phyloP scores from a whole-genome alignment of 2,329 filamentous ascomycete genomes.

The Aspergillus sp. region DNA sequence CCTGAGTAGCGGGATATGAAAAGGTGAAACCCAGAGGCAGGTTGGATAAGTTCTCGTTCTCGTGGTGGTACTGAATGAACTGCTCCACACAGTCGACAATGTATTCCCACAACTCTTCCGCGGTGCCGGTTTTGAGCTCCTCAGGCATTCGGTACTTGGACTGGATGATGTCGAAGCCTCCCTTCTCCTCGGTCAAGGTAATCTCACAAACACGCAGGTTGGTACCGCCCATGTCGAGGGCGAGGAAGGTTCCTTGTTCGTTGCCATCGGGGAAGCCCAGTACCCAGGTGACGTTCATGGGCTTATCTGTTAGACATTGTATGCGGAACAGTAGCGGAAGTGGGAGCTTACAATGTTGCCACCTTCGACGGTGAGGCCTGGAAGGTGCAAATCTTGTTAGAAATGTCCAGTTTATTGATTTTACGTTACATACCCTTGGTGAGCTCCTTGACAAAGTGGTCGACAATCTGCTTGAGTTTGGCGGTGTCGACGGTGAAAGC shows the following conservation, averaged over 20 bases:
- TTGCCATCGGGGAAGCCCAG: constrained; percentile 85
- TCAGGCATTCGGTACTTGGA: constrained; percentile 95
- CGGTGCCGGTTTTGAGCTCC: constrained; percentile 82
- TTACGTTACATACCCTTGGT: constrained; percentile 67
- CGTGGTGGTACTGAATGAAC: constrained; percentile 85
- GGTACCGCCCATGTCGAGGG: constrained; percentile 94
- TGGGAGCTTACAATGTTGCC: constrained; percentile 79
- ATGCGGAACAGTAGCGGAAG: background rate
- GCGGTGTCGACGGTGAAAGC: constrained; percentile 76
- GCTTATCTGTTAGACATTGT: constrained; percentile 56
- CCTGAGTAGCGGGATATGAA: constrained; percentile 90
- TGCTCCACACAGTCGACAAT: constrained; percentile 90
- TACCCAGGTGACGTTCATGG: constrained; percentile 98
- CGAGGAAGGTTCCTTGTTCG: constrained; percentile 85
- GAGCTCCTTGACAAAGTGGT: constrained; percentile 87
- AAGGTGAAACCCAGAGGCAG: constrained; percentile 91
- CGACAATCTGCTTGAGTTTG: constrained; percentile 87
- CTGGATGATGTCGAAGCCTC: constrained; percentile 92
- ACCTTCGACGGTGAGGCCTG: constrained; percentile 82
- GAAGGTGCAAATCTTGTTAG: constrained; percentile 1
- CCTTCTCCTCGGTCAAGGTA: constrained; percentile 81
- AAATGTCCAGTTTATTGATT: background rate
- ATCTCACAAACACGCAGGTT: constrained; percentile 96
- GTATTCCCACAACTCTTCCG: constrained; percentile 91
- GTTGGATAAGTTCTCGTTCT: constrained; percentile 62